These are phyloP conservation scores for Irpex sp. DNA, from an alignment of 1,284 basidiomycete genomes.

Conservation along the genomic window DNA sequence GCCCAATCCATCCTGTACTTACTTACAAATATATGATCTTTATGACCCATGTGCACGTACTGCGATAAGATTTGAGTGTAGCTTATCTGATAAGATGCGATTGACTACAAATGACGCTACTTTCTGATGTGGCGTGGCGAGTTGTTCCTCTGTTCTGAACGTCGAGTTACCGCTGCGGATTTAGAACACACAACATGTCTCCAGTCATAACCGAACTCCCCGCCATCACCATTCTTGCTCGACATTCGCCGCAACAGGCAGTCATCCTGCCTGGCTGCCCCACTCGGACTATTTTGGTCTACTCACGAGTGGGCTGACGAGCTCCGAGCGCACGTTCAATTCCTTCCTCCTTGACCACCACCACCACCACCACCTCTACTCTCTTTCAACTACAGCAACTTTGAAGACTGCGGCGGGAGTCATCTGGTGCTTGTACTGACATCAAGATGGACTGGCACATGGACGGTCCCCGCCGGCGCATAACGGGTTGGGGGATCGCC, in stretches of 20 bases:
- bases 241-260: no score
- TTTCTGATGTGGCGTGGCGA: background rate
- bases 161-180: background rate
- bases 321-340: background rate
- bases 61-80: background rate
- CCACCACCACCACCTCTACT: background rate
- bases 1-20: no score
- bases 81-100: background rate
- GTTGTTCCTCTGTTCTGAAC: background rate
- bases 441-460: background rate
- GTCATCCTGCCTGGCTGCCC: background rate
- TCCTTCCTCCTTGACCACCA: background rate
- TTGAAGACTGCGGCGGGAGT: background rate
- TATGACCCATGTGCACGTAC: background rate
- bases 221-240: background rate
- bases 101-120: background rate
- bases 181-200: background rate
- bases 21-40: no score
- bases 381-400: background rate
- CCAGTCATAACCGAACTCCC: background rate
- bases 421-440: background rate
- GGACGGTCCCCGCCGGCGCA: background rate
- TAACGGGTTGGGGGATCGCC: slow-evolving; percentile 10
- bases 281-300: background rate
- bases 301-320: background rate